Evolutionary conservation across 805 yeast genomes (phyloP).

Genomic region (Saccharomyces mikatae): DNA sequence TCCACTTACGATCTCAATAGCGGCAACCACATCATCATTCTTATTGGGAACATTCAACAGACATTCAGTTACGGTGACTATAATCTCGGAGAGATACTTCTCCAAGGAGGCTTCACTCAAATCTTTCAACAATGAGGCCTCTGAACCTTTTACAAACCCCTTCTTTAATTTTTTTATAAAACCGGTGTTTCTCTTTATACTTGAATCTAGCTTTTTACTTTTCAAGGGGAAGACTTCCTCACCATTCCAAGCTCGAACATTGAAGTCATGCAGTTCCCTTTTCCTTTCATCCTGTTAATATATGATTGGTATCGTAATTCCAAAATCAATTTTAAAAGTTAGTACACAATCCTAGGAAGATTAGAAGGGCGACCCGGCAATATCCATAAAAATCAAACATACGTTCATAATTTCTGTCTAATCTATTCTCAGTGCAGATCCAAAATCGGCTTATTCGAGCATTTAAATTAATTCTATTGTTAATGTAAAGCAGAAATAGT

Average conservation of each 20-base stretch:
- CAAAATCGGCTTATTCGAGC: not conserved
- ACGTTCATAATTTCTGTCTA: slow-evolving; percentile 7
- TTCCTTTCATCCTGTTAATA: slow-evolving; percentile 17
- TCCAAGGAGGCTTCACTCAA: slow-evolving; percentile 55
- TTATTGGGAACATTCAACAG: slow-evolving; percentile 41
- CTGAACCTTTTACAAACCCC: slow-evolving; percentile 46
- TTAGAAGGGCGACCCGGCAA: not conserved
- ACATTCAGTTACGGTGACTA: slow-evolving; percentile 56
- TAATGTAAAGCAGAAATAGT: not conserved
- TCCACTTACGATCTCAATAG: slow-evolving; percentile 58
- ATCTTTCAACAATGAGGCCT: slow-evolving; percentile 46
- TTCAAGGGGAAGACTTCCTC: slow-evolving; percentile 28
- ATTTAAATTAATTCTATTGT: not conserved
- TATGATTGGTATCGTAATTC: not conserved
- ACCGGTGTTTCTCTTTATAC: slow-evolving; percentile 74
- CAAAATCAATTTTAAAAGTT: not conserved
- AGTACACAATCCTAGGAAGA: not conserved
- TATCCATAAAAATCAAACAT: not conserved
- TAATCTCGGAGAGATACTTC: slow-evolving; percentile 66
- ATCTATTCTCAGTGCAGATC: not conserved
- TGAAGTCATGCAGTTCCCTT: slow-evolving; percentile 32
- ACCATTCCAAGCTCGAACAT: slow-evolving; percentile 49
- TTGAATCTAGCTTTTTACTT: slow-evolving; percentile 49
- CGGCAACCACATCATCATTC: slow-evolving; percentile 51
- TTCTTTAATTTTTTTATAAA: slow-evolving; percentile 63